Evolutionary conservation across 768 basidiomycete genomes (phyloP), one percentile per base, ranked within the genome.

Genomic region (Pisolithus albus): DNA sequence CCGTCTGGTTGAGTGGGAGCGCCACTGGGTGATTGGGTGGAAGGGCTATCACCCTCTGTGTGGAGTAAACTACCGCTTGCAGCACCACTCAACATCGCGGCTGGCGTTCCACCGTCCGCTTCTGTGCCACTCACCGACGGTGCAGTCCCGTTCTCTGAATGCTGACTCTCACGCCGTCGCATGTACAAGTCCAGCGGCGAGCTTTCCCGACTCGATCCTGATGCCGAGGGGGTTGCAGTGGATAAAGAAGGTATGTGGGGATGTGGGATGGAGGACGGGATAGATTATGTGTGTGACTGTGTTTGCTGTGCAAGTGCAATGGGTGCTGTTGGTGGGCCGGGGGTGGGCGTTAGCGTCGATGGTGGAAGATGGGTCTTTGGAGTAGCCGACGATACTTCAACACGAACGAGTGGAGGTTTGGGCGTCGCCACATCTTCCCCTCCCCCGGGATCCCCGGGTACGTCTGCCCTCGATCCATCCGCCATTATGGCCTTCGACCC

Each of bases 391-490:
- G 4, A 34, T 34, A 34, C 11, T 34, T 34, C 26, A 30, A 24
- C 32, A 16, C 51, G 45, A 11, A 34, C 37, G 4, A 44, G 39
- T 13, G 37, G 53, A 52, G 8, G 55, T 43, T 13, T 47, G 11
- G 15, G 51, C 9, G n/a, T 32, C 46, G 15, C 28, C 40, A 47
- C 34, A 30, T 21, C 28, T 54, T 24, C 32, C 44, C 39, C 46
- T 39, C 60, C 64, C 38, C 60, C 58, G 2, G 64, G 64, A 57
- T 65, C 64, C 39, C 49, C 55, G 11, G 9, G 42, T 3, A 23
- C 42, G 38, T 64, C 60, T 2, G 57, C 52, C 21, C 10, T 26
- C 18, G 51, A 50, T 39, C 43, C 43, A 21, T 38, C 42, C n/a
- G n/a, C n/a, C 18, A 13, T 44, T 23, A 46, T 0, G 43, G 38